Base-by-base conservation (phyloP, 2,329 filamentous ascomycete species). In the Dothideomycetes sp. region DNA sequence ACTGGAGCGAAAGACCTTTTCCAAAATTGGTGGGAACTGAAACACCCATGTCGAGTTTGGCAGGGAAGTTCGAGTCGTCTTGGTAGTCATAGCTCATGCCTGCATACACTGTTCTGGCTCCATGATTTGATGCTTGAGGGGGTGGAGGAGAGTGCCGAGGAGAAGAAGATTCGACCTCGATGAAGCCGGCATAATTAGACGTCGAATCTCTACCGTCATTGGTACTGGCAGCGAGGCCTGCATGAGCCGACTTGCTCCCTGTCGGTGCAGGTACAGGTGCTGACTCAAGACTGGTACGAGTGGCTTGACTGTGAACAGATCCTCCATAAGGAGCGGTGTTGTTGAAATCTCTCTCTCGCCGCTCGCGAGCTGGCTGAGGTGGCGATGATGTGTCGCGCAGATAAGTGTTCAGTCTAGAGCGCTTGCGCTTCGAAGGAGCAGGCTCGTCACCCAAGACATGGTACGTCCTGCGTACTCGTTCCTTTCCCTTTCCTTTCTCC, bases 311-410 rank as follows among this genome's bases (percentile, higher is more conserved):
- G n/a, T n/a, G n/a, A n/a, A n/a, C n/a, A n/a, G n/a, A n/a, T n/a
- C n/a, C n/a, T n/a, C n/a, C n/a, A n/a, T n/a, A n/a, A n/a, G n/a
- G n/a, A n/a, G n/a, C n/a, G n/a, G n/a, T n/a, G n/a, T n/a, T n/a
- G n/a, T n/a, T n/a, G n/a, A n/a, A n/a, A n/a, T n/a, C n/a, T n/a
- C n/a, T n/a, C n/a, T n/a, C n/a, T n/a, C n/a, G n/a, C n/a, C n/a
- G n/a, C n/a, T n/a, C 11, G 10, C 18, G 10, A 4, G 32, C 41
- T 18, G 41, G 32, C 37, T 27, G 39, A 5, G 27, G 18, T 10
- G 36, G 41, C 19, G 37, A 39, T 18, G 36, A 36, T 10, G 40
- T 42, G 5, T 36, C 22, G 5, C 35, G 31, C 3, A 43, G 29
- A 16, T 39, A 43, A 7, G 34, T 38, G 10, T 37, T 37, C 24